Percentiles rank a stretch among this genome's conserved stretches.
Evolutionary conservation across 1,284 basidiomycete genomes (phyloP).

Genomic region (Ustilago sp.): DNA sequence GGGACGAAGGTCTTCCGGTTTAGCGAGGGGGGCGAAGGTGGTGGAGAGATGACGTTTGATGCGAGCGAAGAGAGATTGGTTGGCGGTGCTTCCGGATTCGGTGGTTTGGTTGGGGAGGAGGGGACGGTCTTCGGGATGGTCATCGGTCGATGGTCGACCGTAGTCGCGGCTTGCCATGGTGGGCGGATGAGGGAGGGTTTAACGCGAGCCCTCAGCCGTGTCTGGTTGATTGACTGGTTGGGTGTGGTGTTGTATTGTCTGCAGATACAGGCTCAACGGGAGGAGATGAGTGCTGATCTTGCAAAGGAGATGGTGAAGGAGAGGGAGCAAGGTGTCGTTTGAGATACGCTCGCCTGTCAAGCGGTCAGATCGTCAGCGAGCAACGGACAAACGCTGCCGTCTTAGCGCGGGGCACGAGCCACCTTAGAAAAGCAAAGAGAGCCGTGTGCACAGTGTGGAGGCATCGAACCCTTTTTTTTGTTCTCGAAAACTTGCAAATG

Average conservation of each 20-base stretch:
- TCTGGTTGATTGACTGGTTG: not conserved
- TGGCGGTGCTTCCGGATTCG: not conserved
- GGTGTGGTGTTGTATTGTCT: not conserved
- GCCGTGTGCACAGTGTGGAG: conserved; percentile 16
- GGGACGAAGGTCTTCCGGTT: conserved; percentile 81
- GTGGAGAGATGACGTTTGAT: conserved; percentile 46
- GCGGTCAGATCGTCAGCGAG: not conserved
- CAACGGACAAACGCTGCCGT: not conserved
- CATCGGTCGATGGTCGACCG: conserved; percentile 52
- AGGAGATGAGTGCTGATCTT: not conserved
- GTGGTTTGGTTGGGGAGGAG: conserved; percentile 20
- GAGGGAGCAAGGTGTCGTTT: not conserved
- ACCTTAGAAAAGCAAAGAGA: conserved; percentile 2
- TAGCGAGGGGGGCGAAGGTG: conserved; percentile 55
- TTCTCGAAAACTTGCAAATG: not conserved
- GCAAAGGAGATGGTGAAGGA: conserved; percentile 6
- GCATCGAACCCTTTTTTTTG: conserved; percentile 10
- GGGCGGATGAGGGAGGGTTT: not conserved
- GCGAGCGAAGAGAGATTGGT: conserved; percentile 34
- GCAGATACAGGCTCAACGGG: not conserved
- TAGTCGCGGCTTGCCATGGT: conserved; percentile 44
- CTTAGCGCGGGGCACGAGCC: conserved; percentile 9
- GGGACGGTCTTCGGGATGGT: conserved; percentile 46
- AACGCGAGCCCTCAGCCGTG: not conserved
- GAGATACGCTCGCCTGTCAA: not conserved